Base-by-base conservation (phyloP, 208 protist species). In the Wallacemonas sp. region DNA sequence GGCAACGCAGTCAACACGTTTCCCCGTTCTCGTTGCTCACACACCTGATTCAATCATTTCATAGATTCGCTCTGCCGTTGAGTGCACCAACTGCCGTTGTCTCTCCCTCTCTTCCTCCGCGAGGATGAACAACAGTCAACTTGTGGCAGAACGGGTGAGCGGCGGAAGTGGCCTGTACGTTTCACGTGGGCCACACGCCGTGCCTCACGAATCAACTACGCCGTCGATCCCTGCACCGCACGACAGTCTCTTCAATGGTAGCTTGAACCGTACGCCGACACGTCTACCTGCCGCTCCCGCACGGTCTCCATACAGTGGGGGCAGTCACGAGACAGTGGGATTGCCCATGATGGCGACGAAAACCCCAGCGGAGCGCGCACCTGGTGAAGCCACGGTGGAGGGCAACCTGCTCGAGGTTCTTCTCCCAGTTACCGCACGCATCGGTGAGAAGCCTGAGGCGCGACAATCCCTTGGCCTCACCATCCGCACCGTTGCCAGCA, bases 371-470 rank as follows among this genome's bases (percentile, higher is more conserved):
- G 42, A 19, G 42, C 5, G 9, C 42, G 9, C 9, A 9, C 5
- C 42, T 9, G 4, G 13, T 6, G 33, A 52, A 13, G 29, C 27
- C 26, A 22, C 27, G 19, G 4, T 33, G 21, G 39, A 70, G 3
- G 54, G 54, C 19, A 48, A 65, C 10, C 33, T 87, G 19, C 61
- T 87, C 13, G 74, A 87, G 32, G 52, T 78, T 37, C 58, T 81
- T 50, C 36, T 87, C 52, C 77, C 73, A 27, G 71, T 81, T 1
- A 34, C 62, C 24, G 21, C 61, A n/a, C 69, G 69, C 33, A 36
- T 79, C 5, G 59, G 76, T n/a, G 72, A 78, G 24, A 63, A 71
- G 27, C 74, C 79, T 21, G 81, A 88, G 48, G 72, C 63, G 12
- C 58, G 36, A n/a, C 65, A 66, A 32, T 27, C 52, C 9, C 54